Percentiles rank a stretch among this genome's conserved stretches.
phyloP scores from a whole-genome alignment of 2,329 filamentous ascomycete species.

The Sporothrix mexicana region DNA sequence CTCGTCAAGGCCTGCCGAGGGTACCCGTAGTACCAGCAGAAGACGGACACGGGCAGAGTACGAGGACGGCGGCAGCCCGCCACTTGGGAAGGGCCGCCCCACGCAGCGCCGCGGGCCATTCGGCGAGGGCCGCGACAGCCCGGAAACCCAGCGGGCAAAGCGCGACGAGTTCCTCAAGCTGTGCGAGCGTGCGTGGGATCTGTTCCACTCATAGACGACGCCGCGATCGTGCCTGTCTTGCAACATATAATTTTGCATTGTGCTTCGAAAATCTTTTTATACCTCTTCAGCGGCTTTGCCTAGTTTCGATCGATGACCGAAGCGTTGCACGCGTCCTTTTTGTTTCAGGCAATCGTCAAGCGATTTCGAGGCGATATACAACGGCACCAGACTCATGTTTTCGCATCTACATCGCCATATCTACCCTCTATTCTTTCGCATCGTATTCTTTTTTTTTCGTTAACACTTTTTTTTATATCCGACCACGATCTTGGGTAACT shows the following conservation, averaged over 20 bases:
- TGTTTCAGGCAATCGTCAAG: background rate
- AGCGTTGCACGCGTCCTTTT: slow-evolving; percentile 19
- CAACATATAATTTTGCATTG: slow-evolving; percentile 7
- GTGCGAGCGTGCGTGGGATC: slow-evolving; percentile 90
- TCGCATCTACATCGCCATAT: background rate
- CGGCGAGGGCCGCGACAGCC: slow-evolving; percentile 80
- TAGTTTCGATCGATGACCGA: background rate
- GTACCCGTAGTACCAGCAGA: slow-evolving; percentile 66
- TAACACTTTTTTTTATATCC: slow-evolving; percentile 19
- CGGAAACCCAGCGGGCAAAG: slow-evolving; percentile 82
- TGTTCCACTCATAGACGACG: slow-evolving; percentile 79
- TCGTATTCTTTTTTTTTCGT: too few relatives aligned
- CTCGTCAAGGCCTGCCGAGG: slow-evolving; percentile 46
- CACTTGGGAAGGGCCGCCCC: slow-evolving; percentile 75
- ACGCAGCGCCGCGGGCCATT: slow-evolving; percentile 71
- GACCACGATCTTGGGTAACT: slow-evolving; percentile 18
- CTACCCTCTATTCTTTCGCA: background rate
- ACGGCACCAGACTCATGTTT: background rate
- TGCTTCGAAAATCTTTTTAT: slow-evolving; percentile 18
- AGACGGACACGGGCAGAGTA: slow-evolving; percentile 87
- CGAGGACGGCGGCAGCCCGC: slow-evolving; percentile 87
- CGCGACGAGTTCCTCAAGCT: slow-evolving; percentile 89
- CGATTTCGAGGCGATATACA: background rate
- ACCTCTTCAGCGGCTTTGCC: slow-evolving; percentile 20
- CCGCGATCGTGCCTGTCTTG: background rate